phyloP scores from a whole-genome alignment of 768 basidiomycete species.

The Royoungia palumana region DNA sequence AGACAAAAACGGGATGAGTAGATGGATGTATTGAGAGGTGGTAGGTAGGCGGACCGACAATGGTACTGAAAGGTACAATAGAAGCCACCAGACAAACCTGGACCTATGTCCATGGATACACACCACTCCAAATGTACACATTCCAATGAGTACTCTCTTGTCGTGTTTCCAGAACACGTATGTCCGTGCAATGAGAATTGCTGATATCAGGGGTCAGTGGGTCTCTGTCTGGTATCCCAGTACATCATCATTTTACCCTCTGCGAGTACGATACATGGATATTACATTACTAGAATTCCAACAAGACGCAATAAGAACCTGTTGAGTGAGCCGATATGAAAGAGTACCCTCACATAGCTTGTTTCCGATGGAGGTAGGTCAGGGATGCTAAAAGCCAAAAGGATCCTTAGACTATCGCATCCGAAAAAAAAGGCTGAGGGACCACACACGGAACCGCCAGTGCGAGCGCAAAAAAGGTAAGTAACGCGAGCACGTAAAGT shows the following conservation, averaged over 20 bases:
- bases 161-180: conserved; percentile 16
- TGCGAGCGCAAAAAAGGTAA: conserved; percentile 16
- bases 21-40: not conserved
- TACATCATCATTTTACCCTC: conserved; percentile 11
- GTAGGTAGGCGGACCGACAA: not conserved
- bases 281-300: conserved; percentile 13
- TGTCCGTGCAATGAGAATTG: conserved; percentile 19
- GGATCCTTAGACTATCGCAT: too few species aligned
- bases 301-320: conserved; percentile 10
- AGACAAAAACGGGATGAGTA: not conserved
- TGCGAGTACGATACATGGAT: conserved; percentile 12
- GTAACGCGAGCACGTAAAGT: conserved; percentile 20
- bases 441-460: conserved; percentile 13
- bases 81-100: conserved; percentile 3
- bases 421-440: not conserved
- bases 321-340: not conserved
- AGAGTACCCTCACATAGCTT: conserved; percentile 4
- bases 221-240: not conserved
- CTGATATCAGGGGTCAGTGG: not conserved
- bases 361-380: not conserved
- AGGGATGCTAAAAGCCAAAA: conserved; percentile 3
- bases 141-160: conserved; percentile 18
- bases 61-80: conserved; percentile 8
- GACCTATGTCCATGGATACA: not conserved
- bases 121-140: conserved; percentile 9